These are phyloP conservation scores for Camelina neglecta DNA, from an alignment of 345 rosid species.

Conservation along the genomic window DNA sequence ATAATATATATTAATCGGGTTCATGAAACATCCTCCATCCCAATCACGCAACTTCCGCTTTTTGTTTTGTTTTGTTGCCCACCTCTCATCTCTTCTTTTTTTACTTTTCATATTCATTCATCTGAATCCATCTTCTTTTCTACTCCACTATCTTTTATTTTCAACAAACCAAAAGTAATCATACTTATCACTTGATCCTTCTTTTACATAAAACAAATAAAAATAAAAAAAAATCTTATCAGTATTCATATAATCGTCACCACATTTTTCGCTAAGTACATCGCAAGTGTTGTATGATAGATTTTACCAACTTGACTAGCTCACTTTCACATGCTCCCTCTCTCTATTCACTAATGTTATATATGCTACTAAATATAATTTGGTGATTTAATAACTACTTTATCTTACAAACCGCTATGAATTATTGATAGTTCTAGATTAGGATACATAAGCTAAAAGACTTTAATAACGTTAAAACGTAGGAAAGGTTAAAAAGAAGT, in stretches of 20 bases:
- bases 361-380: background rate
- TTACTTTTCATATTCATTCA: slow-evolving; percentile 1
- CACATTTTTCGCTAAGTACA: background rate
- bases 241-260: slow-evolving; percentile 6
- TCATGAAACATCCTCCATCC: slow-evolving; percentile 23
- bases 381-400: background rate
- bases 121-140: slow-evolving; percentile 15
- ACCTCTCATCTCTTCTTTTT: slow-evolving; percentile 25
- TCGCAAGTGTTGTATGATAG: background rate
- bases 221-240: background rate
- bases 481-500: background rate
- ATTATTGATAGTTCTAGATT: background rate
- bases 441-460: background rate
- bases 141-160: slow-evolving; percentile 14
- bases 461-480: background rate
- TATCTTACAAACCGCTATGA: background rate
- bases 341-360: too few species aligned
- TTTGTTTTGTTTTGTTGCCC: slow-evolving; percentile 41
- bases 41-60: slow-evolving; percentile 37
- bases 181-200: slow-evolving; percentile 14
- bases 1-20: slow-evolving; percentile 16
- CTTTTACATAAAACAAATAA: too few species aligned
- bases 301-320: background rate
- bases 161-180: slow-evolving; percentile 6
- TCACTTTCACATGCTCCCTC: background rate